Evolutionary conservation across 108 stramenopile genomes (phyloP).

Genomic region (Parietichytrium sp.): DNA sequence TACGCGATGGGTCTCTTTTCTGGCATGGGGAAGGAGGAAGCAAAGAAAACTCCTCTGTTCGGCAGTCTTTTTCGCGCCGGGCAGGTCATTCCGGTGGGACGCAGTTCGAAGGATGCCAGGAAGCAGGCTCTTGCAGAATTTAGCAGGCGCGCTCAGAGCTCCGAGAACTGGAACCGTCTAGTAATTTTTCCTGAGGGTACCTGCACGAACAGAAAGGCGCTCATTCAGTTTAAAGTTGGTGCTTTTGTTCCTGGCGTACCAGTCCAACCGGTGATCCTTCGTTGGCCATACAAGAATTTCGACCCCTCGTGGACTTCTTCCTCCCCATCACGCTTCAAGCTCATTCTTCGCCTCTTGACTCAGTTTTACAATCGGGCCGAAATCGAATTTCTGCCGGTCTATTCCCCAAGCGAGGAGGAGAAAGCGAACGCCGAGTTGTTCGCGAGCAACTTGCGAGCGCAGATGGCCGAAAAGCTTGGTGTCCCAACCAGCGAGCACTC

Average conservation of each 20-base stretch:
- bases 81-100: slow-evolving; percentile 10
- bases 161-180: slow-evolving; percentile 27
- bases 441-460: slow-evolving; percentile 21
- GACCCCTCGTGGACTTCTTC: slow-evolving; percentile 37
- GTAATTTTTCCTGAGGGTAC: slow-evolving; percentile 61
- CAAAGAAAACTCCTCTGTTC: slow-evolving; percentile 1
- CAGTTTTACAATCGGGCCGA: slow-evolving; percentile 33
- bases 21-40: neutral
- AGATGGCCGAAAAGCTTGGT: slow-evolving; percentile 41
- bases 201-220: slow-evolving; percentile 51
- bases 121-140: slow-evolving; percentile 10
- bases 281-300: neutral
- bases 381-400: slow-evolving; percentile 23
- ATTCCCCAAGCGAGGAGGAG: slow-evolving; percentile 40
- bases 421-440: slow-evolving; percentile 40
- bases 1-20: neutral
- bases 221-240: slow-evolving; percentile 54
- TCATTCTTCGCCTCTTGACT: neutral
- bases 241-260: slow-evolving; percentile 56
- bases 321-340: neutral
- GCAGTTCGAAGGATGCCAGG: neutral
- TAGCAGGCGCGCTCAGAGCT: neutral
- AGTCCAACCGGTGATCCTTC: slow-evolving; percentile 47
- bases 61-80: neutral
- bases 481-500: slow-evolving; percentile 46